These are phyloP conservation scores for Leccinum pachyderme DNA, from an alignment of 1,284 basidiomycete species.

Conservation along the genomic window DNA sequence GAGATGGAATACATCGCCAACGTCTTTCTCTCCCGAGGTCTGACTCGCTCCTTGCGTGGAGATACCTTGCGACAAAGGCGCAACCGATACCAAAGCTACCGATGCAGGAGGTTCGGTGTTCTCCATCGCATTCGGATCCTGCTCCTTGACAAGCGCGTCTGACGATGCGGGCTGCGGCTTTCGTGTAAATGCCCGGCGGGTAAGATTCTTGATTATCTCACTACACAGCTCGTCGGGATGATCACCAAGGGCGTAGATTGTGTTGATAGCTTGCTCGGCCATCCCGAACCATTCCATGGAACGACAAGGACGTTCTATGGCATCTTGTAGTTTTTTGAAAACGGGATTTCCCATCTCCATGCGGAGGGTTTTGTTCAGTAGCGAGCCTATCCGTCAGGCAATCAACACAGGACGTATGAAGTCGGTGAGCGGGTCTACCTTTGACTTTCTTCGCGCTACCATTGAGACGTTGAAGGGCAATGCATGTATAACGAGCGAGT, in stretches of 20 bases:
- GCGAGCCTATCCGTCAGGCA: slow-evolving; percentile 56
- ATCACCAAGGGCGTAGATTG: slow-evolving; percentile 91
- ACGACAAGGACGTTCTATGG: slow-evolving; percentile 73
- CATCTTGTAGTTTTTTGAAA: slow-evolving; percentile 80
- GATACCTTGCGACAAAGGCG: slow-evolving; percentile 18
- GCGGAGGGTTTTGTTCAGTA: slow-evolving; percentile 84
- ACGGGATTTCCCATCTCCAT: slow-evolving; percentile 88
- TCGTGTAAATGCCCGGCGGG: slow-evolving; percentile 65
- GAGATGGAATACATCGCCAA: slow-evolving; percentile 81
- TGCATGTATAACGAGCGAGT: slow-evolving; percentile 90
- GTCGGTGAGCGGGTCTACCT: slow-evolving; percentile 46
- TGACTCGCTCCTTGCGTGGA: slow-evolving; percentile 5
- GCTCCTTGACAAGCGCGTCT: slow-evolving; percentile 24
- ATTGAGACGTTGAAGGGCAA: slow-evolving; percentile 88
- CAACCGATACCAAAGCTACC: slow-evolving; percentile 13
- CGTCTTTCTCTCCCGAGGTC: slow-evolving; percentile 44
- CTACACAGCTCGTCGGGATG: slow-evolving; percentile 89
- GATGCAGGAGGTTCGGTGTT: slow-evolving; percentile 12
- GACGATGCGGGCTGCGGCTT: slow-evolving; percentile 23
- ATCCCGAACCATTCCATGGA: slow-evolving; percentile 95
- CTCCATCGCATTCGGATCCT: slow-evolving; percentile 49
- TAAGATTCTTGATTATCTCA: slow-evolving; percentile 80
- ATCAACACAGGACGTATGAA: neutral
- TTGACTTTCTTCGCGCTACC: slow-evolving; percentile 98
- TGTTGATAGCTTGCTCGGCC: slow-evolving; percentile 96